Base-by-base conservation (phyloP, 108 stramenopile genomes). In the Skeletonema potamos region DNA sequence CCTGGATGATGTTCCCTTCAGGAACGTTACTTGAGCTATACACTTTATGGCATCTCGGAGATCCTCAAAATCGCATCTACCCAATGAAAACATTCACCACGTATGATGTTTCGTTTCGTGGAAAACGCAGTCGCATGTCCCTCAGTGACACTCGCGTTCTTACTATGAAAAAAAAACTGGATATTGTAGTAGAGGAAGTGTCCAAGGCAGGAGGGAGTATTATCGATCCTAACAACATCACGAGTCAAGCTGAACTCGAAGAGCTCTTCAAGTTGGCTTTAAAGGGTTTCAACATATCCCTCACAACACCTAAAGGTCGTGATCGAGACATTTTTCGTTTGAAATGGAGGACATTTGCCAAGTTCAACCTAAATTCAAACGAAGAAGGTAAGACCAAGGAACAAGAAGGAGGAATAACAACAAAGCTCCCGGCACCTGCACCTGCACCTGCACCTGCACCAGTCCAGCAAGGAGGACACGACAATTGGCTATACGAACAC, bases 401-500 rank as follows among this genome's bases (percentile, higher is more conserved):
- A n/a, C n/a, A n/a, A 6, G 58, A 32, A 28, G 58, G 30, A 15
- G 30, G 11, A n/a, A 34, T n/a, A n/a, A n/a, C n/a, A n/a, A n/a
- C n/a, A n/a, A n/a, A n/a, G n/a, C n/a, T n/a, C n/a, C n/a, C n/a
- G n/a, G n/a, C n/a, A 28, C 58, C 30, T 28, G 26, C 28, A 28
- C 1, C 3, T 28, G 32, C 7, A 29, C 30, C 27, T 5, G 34
- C 34, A 34, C 34, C 34, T 4, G 34, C 34, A n/a, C n/a, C n/a
- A n/a, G n/a, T n/a, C n/a, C n/a, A n/a, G n/a, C n/a, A n/a, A n/a
- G n/a, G n/a, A 7, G 34, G 34, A 6, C 6, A 24, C 15, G 36
- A 39, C 24, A 3, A 62, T 11, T 64, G 63, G 37, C 44, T 39
- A 41, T 64, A 64, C 27, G 41, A 18, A 41, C 63, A 64, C 26